phyloP scores from a whole-genome alignment of 495 filamentous ascomycete genomes.

The Evernia prunastri region DNA sequence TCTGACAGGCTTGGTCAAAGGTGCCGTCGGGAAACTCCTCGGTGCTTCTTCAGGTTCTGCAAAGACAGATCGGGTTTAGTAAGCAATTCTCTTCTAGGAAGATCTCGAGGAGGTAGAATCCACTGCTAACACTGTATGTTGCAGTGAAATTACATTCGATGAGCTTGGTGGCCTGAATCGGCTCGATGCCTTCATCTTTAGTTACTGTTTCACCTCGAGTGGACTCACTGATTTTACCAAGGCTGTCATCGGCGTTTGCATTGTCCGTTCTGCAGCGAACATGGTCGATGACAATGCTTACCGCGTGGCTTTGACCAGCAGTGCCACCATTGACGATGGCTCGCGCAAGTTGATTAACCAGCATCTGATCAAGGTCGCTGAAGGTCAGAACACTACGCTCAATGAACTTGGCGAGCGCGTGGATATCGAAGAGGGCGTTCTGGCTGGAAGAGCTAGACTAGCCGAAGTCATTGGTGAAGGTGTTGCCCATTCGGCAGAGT shows the following conservation, averaged over 20 bases:
- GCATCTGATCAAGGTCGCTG: slow-evolving; percentile 8
- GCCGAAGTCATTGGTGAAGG: slow-evolving; percentile 16
- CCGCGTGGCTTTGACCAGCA: slow-evolving; percentile 25
- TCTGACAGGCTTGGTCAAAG: slow-evolving; percentile 14
- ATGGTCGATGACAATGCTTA: slow-evolving; percentile 18
- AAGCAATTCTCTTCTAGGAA: slow-evolving; percentile 7
- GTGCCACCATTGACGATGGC: slow-evolving; percentile 28
- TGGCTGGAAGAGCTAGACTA: slow-evolving; percentile 16
- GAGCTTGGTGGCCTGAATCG: slow-evolving; percentile 13
- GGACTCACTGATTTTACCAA: slow-evolving; percentile 14
- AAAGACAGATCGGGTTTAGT: slow-evolving; percentile 14
- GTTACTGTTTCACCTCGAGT: slow-evolving; percentile 12
- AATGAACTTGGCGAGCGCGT: too few species aligned
- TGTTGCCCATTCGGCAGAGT: slow-evolving; percentile 17
- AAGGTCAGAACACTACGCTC: too few species aligned
- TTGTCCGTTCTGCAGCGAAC: slow-evolving; percentile 15
- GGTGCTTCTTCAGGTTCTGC: slow-evolving; percentile 14
- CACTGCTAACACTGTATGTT: slow-evolving; percentile 1
- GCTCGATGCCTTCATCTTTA: slow-evolving; percentile 17
- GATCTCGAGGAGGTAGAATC: not conserved
- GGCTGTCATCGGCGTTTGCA: slow-evolving; percentile 17
- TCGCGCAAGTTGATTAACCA: slow-evolving; percentile 31
- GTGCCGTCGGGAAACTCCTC: slow-evolving; percentile 15
- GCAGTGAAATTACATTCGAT: slow-evolving; percentile 12
- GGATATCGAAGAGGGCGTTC: slow-evolving; percentile 9